These are phyloP conservation scores for Amanita polypyramis DNA, from an alignment of 768 basidiomycete species.

Conservation along the genomic window DNA sequence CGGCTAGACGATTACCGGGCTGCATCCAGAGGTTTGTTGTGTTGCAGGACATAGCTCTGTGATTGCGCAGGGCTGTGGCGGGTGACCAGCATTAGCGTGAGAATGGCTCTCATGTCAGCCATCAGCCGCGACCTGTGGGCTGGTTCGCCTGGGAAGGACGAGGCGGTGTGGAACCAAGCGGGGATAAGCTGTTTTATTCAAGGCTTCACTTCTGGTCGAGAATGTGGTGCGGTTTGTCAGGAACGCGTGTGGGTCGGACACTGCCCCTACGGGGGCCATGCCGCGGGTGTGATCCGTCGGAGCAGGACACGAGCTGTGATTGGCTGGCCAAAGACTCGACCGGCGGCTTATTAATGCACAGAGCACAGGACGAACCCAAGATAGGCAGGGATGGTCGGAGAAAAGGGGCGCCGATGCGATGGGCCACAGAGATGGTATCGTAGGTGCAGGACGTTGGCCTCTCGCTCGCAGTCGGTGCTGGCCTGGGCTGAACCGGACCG, in stretches of 20 bases:
- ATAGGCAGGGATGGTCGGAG: neutral
- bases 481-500: neutral
- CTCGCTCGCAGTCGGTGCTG: neutral
- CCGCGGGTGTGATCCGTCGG: neutral
- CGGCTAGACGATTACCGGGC: neutral
- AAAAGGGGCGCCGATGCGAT: too few species aligned
- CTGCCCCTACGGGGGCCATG: neutral
- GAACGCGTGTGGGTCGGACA: neutral
- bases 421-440: neutral
- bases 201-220: too few species aligned
- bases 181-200: neutral
- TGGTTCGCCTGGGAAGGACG: neutral
- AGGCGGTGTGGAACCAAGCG: neutral
- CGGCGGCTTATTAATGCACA: neutral
- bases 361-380: neutral
- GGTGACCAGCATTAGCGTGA: conserved; percentile 4
- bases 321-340: neutral
- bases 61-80: neutral
- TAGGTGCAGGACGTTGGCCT: neutral
- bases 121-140: neutral
- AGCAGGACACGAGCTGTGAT: neutral
- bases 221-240: neutral
- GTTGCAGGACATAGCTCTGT: neutral
- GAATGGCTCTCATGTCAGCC: conserved; percentile 3
- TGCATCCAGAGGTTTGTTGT: neutral